Conservation (phyloP, 1,284 basidiomycete genomes). For the Sutorius eximius region DNA sequence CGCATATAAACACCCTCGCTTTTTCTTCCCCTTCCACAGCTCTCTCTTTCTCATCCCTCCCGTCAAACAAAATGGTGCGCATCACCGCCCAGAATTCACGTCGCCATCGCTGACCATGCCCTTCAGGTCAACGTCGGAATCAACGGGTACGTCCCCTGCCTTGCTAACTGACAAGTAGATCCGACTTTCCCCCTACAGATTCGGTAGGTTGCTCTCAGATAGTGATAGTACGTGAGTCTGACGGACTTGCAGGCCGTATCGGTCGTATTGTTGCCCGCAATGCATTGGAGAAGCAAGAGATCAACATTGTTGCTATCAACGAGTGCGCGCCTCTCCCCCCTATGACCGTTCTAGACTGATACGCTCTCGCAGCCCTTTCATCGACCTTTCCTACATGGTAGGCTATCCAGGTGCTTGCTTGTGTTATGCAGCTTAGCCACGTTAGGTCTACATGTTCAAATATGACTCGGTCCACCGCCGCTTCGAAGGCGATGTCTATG, state of each 20-base stretch:
- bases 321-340: slow-evolving; percentile 57
- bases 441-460: slow-evolving; percentile 98
- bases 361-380: slow-evolving; percentile 20
- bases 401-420: slow-evolving; percentile 4
- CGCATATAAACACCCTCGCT: slow-evolving; percentile 25
- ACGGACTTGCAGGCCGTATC: slow-evolving; percentile 76
- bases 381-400: slow-evolving; percentile 91
- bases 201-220: slow-evolving; percentile 59
- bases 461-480: slow-evolving; percentile 97
- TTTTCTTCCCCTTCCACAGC: slow-evolving; percentile 1
- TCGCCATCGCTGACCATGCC: slow-evolving; percentile 6
- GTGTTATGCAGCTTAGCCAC: slow-evolving; percentile 5
- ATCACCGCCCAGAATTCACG: not conserved
- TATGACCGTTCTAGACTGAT: not conserved
- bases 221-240: not conserved
- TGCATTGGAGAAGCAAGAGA: slow-evolving; percentile 75
- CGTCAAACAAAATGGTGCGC: slow-evolving; percentile 27
- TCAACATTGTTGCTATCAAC: slow-evolving; percentile 87
- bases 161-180: not conserved
- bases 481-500: slow-evolving; percentile 85
- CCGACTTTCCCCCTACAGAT: slow-evolving; percentile 48
- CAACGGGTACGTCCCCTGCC: slow-evolving; percentile 68
- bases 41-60: slow-evolving; percentile 3
- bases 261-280: slow-evolving; percentile 98
- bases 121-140: slow-evolving; percentile 83